A percentile compares a stretch with the other conserved stretches of the same genome.
phyloP scores from a whole-genome alignment of 306 rosid genomes.

The Carpinus viminea region DNA sequence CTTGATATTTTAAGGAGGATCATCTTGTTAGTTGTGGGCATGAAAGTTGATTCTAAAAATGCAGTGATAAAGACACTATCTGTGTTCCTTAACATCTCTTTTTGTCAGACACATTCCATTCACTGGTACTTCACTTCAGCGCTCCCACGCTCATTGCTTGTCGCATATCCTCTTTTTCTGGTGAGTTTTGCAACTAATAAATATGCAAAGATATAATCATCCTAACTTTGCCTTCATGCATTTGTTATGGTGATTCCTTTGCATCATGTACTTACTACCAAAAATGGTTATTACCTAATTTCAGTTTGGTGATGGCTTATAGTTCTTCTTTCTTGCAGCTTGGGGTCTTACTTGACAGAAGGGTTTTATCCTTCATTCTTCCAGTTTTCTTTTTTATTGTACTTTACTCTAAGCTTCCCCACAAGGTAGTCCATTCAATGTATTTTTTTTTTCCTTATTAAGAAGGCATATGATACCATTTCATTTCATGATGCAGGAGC shows the following conservation, averaged over 20 bases:
- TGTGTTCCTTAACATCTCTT: conserved; percentile 46
- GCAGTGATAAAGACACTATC: neutral
- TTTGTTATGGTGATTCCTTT: neutral
- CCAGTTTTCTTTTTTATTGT: conserved; percentile 78
- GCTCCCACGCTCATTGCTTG: conserved; percentile 88
- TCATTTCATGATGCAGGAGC: conserved; percentile 72
- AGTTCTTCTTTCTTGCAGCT: conserved; percentile 55
- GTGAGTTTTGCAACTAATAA: conserved; percentile 41
- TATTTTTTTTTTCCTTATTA: neutral
- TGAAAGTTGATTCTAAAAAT: neutral
- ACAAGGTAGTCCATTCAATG: conserved; percentile 62
- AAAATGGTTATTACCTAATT: neutral
- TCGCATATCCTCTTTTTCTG: conserved; percentile 88
- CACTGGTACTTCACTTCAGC: conserved; percentile 98
- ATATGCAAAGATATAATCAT: neutral
- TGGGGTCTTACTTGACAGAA: conserved; percentile 73
- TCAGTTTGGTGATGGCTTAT: conserved; percentile 19
- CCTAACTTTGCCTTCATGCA: neutral
- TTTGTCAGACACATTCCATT: conserved; percentile 68
- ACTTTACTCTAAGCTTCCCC: conserved; percentile 93
- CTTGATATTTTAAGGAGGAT: neutral
- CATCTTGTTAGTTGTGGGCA: neutral
- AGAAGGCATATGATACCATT: conserved; percentile 11
- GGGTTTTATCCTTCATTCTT: conserved; percentile 57
- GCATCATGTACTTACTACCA: neutral